Conservation (phyloP, 306 rosid genomes). For the Sicyos baderoa region DNA sequence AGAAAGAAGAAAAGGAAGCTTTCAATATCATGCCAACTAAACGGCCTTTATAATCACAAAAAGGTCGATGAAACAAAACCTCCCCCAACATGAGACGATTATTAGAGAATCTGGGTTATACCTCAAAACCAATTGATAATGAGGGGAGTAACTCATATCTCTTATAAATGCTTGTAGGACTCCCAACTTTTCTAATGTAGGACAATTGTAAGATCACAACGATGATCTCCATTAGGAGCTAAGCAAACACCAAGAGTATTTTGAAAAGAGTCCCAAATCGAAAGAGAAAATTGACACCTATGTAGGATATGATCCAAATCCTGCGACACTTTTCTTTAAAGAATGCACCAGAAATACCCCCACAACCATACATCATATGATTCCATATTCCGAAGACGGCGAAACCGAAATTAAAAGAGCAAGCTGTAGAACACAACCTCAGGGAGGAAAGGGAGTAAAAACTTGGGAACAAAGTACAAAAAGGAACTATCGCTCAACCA, state of each 20-base stretch:
- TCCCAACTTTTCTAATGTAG: no score
- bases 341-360: background rate
- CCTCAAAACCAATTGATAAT: no score
- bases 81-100: background rate
- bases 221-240: background rate
- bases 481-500: background rate
- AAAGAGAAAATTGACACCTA: background rate
- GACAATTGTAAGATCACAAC: no score
- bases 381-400: background rate
- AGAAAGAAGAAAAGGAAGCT: background rate
- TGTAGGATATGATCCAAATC: background rate
- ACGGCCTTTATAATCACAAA: background rate
- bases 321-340: background rate
- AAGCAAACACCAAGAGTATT: background rate
- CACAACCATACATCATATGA: background rate
- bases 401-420: background rate
- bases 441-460: background rate
- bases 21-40: background rate
- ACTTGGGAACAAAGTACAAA: background rate
- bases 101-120: no score
- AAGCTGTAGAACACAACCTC: background rate
- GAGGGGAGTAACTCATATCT: no score
- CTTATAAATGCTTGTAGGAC: no score
- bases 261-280: background rate
- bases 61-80: slow-evolving; percentile 6